Base-by-base conservation (phyloP, 192 early-diverging fungal genomes). In the Podila epicladia region DNA sequence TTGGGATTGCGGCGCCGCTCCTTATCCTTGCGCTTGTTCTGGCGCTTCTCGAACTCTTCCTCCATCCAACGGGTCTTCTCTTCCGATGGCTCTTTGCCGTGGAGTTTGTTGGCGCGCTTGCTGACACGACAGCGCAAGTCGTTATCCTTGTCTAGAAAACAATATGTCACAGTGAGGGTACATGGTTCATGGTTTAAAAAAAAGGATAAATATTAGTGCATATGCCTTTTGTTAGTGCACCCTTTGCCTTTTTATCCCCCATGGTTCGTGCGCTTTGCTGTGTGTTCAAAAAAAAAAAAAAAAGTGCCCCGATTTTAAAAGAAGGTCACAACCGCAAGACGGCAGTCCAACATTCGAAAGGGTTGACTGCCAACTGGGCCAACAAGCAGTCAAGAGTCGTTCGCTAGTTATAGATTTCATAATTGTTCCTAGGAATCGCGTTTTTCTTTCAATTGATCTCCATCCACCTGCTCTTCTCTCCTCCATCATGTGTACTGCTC, bases 71-170 rank as follows among this genome's bases (percentile, higher is more conserved):
- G 77, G 6, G 65, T 45, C 76, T 93, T 93, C 58, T 82, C 85
- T 9, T 84, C 86, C 28, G 87, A 88, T 11, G 86, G 65, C 5
- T 71, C 75, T 31, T 86, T 86, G 26, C 92, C 92, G 82, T 92
- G 90, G 20, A 92, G 71, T 60, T 91, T 89, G 79, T 89, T 91
- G 5, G 92, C 92, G 1, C 92, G 86, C 86, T 92, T 93, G 69
- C 90, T 92, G 38, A 93, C 92, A 37, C 92, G 89, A 74, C 92
- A 93, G 20, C 92, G 85, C 45, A 93, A 73, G 69, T 93, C 92
- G 77, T 93, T 93, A 84, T 93, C 92, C 72, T 93, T 93, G 78
- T 93, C 88, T 89, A 70, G 29, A 29, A 29, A 22, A 17, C 26
- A 58, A 58, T 41, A 48, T 48, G 9, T 17, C 24, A 37, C 1